These are phyloP conservation scores for Primulina eburnea DNA, from an alignment of 257 asterid species.

Conservation along the genomic window DNA sequence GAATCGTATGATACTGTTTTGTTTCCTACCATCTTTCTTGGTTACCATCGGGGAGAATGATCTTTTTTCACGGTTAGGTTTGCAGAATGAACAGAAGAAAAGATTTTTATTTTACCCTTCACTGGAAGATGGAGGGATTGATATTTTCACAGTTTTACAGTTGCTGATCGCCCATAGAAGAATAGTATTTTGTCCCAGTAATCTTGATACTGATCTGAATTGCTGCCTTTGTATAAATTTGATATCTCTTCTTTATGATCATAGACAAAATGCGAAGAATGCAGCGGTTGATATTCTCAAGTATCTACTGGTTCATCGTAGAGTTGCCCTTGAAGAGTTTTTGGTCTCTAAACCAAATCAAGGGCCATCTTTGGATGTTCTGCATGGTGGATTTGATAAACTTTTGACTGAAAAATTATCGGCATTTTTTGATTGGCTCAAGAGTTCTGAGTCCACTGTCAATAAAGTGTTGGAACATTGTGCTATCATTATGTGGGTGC, in stretches of 20 bases:
- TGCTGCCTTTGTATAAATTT: slow-evolving; percentile 90
- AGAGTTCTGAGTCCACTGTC: slow-evolving; percentile 53
- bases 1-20: slow-evolving; percentile 76
- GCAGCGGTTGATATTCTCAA: slow-evolving; percentile 89
- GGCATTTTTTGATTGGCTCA: slow-evolving; percentile 83
- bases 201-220: slow-evolving; percentile 83
- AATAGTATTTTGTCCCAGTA: slow-evolving; percentile 89
- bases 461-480: slow-evolving; percentile 82
- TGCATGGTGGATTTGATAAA: slow-evolving; percentile 92
- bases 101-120: slow-evolving; percentile 38
- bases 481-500: slow-evolving; percentile 96
- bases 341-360: slow-evolving; percentile 87
- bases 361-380: slow-evolving; percentile 70
- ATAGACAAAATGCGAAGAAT: slow-evolving; percentile 62
- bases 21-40: slow-evolving; percentile 97
- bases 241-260: slow-evolving; percentile 76
- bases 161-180: slow-evolving; percentile 84
- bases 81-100: slow-evolving; percentile 68
- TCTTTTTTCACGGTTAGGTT: slow-evolving; percentile 68
- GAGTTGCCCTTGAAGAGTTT: slow-evolving; percentile 88
- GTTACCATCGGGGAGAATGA: slow-evolving; percentile 83
- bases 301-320: slow-evolving; percentile 88
- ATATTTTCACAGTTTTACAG: slow-evolving; percentile 72
- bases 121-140: slow-evolving; percentile 65
- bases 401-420: slow-evolving; percentile 74